A percentile compares a stretch with the other conserved stretches of the same genome.
Conservation (phyloP, 139 green algal genomes). For the Desmodesmus armatus region DNA sequence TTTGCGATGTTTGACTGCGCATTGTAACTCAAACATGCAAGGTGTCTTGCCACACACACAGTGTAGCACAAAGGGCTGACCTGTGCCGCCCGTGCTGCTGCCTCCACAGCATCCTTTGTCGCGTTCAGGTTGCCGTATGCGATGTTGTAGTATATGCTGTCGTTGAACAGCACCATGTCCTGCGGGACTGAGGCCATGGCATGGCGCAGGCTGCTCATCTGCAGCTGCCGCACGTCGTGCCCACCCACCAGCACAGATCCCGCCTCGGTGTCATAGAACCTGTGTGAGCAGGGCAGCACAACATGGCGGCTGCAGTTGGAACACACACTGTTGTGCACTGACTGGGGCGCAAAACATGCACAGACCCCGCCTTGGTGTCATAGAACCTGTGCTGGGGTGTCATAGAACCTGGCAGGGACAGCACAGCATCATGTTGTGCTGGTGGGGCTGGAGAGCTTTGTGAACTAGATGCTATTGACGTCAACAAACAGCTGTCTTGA, state of each 20-base stretch:
- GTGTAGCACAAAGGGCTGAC: neutral
- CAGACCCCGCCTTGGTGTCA: too few species aligned
- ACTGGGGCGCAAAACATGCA: neutral
- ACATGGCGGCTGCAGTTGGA: too few species aligned
- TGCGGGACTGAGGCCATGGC: conserved; percentile 76
- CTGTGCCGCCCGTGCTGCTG: conserved; percentile 27
- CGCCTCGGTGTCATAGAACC: conserved; percentile 87
- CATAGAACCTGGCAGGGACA: too few species aligned
- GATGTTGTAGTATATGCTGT: conserved; percentile 95
- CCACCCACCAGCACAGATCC: conserved; percentile 77
- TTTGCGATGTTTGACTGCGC: neutral
- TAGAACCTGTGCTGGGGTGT: too few species aligned
- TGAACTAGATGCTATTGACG: too few species aligned
- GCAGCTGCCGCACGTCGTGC: conserved; percentile 70
- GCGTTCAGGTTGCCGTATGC: conserved; percentile 81
- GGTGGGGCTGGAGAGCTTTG: too few species aligned
- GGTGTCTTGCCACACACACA: too few species aligned
- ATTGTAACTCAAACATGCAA: conserved; percentile 27
- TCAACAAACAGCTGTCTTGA: too few species aligned
- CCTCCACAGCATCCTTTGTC: conserved; percentile 58
- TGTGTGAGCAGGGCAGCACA: too few species aligned
- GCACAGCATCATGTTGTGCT: too few species aligned
- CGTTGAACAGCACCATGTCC: conserved; percentile 98
- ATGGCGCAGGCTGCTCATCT: conserved; percentile 63
- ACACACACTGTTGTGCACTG: too few species aligned